These are phyloP conservation scores for Metschnikowia lochheadii DNA, from an alignment of 805 yeast species.

Conservation along the genomic window DNA sequence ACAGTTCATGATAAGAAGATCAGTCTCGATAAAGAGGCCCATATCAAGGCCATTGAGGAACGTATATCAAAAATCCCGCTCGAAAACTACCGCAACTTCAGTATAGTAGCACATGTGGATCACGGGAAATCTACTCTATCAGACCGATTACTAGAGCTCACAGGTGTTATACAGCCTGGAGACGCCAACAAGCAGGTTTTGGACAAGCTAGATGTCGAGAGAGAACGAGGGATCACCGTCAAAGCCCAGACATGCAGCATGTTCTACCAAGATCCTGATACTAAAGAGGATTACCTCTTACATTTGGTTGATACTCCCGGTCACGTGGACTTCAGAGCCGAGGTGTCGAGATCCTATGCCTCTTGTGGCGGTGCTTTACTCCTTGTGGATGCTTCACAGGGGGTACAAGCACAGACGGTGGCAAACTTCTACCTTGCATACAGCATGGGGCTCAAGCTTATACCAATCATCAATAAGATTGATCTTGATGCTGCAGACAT, in stretches of 20 bases:
- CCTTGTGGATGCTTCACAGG: slow-evolving; percentile 91
- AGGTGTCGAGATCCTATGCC: slow-evolving; percentile 90
- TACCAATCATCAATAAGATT: slow-evolving; percentile 89
- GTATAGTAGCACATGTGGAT: slow-evolving; percentile 95
- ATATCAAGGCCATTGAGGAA: slow-evolving; percentile 38
- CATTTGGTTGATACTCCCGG: slow-evolving; percentile 98
- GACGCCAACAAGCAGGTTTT: slow-evolving; percentile 70
- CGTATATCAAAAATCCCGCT: slow-evolving; percentile 78
- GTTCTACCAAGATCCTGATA: slow-evolving; percentile 61
- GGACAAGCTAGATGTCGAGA: slow-evolving; percentile 88
- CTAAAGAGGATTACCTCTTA: slow-evolving; percentile 69
- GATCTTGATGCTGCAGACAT: slow-evolving; percentile 88
- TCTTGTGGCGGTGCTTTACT: slow-evolving; percentile 93
- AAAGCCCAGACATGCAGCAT: slow-evolving; percentile 96
- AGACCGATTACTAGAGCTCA: slow-evolving; percentile 80
- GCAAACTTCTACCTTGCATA: slow-evolving; percentile 92
- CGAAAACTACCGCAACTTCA: slow-evolving; percentile 80
- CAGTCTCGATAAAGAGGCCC: slow-evolving; percentile 30
- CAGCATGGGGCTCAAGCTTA: slow-evolving; percentile 71
- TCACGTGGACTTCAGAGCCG: slow-evolving; percentile 93
- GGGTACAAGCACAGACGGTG: slow-evolving; percentile 98
- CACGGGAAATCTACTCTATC: slow-evolving; percentile 86
- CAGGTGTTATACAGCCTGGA: slow-evolving; percentile 82
- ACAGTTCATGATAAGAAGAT: slow-evolving; percentile 25
- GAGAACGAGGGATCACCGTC: slow-evolving; percentile 95